phyloP scores from a whole-genome alignment of 2,329 filamentous ascomycete species.

The Pyricularia grisea region DNA sequence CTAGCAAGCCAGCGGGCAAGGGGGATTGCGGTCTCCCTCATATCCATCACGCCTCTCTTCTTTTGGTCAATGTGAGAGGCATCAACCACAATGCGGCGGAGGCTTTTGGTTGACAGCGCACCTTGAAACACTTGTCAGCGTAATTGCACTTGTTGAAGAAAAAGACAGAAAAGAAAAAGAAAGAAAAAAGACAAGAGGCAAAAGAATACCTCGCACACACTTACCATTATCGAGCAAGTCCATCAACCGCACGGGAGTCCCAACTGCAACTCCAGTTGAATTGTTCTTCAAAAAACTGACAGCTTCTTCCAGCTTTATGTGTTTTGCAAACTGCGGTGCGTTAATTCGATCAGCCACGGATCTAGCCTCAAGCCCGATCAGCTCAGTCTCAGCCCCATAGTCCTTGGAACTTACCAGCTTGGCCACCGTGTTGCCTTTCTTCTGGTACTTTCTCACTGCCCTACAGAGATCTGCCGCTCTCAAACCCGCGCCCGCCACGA shows the following conservation, averaged over 20 bases:
- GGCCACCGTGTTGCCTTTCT: slow-evolving; percentile 66
- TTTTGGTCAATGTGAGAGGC: slow-evolving; percentile 91
- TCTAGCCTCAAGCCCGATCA: neutral
- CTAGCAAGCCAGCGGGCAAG: slow-evolving; percentile 66
- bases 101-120: slow-evolving; percentile 57
- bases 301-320: slow-evolving; percentile 90
- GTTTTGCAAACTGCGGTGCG: slow-evolving; percentile 70
- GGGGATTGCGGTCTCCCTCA: slow-evolving; percentile 84
- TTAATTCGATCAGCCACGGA: neutral
- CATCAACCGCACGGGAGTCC: slow-evolving; percentile 73
- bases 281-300: slow-evolving; percentile 61
- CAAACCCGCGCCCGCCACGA: slow-evolving; percentile 77
- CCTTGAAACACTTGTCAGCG: slow-evolving; percentile 29
- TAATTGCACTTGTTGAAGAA: neutral
- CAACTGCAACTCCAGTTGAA: slow-evolving; percentile 78
- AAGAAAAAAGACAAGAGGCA: neutral
- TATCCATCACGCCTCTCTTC: slow-evolving; percentile 87
- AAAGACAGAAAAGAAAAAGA: neutral
- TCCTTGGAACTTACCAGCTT: slow-evolving; percentile 55
- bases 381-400: neutral
- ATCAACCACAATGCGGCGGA: slow-evolving; percentile 79
- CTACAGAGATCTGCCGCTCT: slow-evolving; percentile 73
- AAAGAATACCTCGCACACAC: slow-evolving; percentile 13
- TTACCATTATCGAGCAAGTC: slow-evolving; percentile 75
- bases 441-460: slow-evolving; percentile 67